These are phyloP conservation scores for Aspergillus pseudoviridinutans DNA, from an alignment of 2,329 filamentous ascomycete genomes.

Conservation along the genomic window DNA sequence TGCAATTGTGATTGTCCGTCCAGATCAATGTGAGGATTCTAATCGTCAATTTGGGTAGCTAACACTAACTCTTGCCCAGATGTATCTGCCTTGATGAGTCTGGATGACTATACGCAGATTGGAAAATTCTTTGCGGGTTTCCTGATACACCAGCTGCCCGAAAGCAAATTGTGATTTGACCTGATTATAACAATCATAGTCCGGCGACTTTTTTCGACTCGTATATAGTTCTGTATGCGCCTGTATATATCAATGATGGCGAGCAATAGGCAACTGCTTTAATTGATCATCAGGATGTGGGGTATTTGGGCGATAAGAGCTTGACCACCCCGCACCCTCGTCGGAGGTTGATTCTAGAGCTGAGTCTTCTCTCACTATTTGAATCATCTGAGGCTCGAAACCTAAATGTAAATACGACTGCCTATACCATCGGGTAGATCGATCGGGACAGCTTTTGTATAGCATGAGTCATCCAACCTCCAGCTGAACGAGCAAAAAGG, in stretches of 20 bases:
- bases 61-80: slow-evolving; percentile 21
- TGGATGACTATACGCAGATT: slow-evolving; percentile 30
- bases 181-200: not conserved
- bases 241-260: not conserved
- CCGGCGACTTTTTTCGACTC: not conserved
- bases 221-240: not conserved
- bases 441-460: not conserved
- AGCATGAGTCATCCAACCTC: not conserved
- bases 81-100: slow-evolving; percentile 35
- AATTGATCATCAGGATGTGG: not conserved
- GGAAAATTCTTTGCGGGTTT: slow-evolving; percentile 36
- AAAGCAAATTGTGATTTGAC: slow-evolving; percentile 6
- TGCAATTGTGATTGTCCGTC: slow-evolving; percentile 53
- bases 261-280: not conserved
- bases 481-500: not conserved
- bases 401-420: not conserved
- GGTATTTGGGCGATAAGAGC: not conserved
- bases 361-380: not conserved
- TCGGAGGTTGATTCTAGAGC: not conserved
- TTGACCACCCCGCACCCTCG: not conserved
- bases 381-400: not conserved
- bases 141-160: slow-evolving; percentile 17
- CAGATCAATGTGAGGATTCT: slow-evolving; percentile 55
- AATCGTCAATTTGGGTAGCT: not conserved
- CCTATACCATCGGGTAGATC: not conserved